Base-by-base conservation (phyloP, 352 stramenopile species). In the Pythium coloratum region DNA sequence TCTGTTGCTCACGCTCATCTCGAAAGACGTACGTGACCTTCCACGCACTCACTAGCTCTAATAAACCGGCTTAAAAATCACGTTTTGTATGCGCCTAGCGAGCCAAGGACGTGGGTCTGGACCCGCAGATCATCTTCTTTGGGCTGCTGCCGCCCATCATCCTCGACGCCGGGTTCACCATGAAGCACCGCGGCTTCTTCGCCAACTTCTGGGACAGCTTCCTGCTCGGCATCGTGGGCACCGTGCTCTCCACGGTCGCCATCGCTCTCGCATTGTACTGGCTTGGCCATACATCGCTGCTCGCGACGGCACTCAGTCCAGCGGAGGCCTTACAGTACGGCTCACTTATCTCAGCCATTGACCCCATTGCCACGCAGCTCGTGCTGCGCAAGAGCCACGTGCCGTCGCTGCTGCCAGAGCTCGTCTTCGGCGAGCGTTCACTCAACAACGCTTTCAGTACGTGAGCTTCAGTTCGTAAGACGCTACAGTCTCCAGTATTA, bases 381-480 rank as follows among this genome's bases (percentile, higher is more conserved):
- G 97, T 98, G 55, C 91, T 98, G 73, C 91, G 91, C 34, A 83
- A 81, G 57, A 71, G 71, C 97, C 24, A 94, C 96, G 68, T 84
- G 75, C 70, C 77, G 76, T 61, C 77, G 67, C 26, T 74, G 75
- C 36, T 76, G 77, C 62, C 83, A 67, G 73, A 89, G 75, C 63
- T 98, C 14, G 88, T 98, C 12, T 98, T 98, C 81, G 94, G 94
- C 58, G 89, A 97, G 72, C 82, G 72, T 4, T 84, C 90, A 24
- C 73, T 97, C 16, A 97, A 96, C 69, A 89, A 97, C 67, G 88
- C 86, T 16, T 77, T 96, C 18, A 78, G 73, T 55, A 80, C 88
- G 42, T 80, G 83, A 6, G 50, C 85, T 16, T 30, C 28, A 4
- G 28, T 30, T 30, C 3, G 28, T 30, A 30, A 30, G 28, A 30